Conservation (phyloP, 805 yeast species). For the Sporopachydermia lactativora region DNA sequence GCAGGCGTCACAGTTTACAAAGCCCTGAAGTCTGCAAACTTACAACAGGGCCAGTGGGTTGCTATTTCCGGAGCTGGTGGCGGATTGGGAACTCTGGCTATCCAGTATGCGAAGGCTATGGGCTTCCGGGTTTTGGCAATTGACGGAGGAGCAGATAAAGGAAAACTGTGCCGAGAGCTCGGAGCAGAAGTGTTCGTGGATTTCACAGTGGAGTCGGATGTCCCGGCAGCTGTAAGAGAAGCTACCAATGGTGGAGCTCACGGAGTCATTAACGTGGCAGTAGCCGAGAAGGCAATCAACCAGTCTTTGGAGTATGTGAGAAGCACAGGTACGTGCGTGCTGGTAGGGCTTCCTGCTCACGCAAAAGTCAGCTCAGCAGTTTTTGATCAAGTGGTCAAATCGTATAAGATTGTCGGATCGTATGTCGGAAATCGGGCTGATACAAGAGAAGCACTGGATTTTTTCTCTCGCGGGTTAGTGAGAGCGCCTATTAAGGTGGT, state of each 20-base stretch:
- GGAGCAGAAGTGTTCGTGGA: conserved; percentile 45
- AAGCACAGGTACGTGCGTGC: conserved; percentile 44
- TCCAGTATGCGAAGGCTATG: conserved; percentile 46
- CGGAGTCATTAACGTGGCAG: conserved; percentile 55
- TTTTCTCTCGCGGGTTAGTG: conserved; percentile 53
- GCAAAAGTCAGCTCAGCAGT: conserved; percentile 33
- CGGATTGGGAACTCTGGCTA: conserved; percentile 45
- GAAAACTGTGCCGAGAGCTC: conserved; percentile 26
- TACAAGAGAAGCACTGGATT: conserved; percentile 44
- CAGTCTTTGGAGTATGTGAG: conserved; percentile 39
- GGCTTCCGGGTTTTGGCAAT: conserved; percentile 41
- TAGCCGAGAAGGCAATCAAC: conserved; percentile 36
- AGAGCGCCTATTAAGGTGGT: conserved; percentile 46
- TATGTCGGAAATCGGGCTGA: conserved; percentile 40
- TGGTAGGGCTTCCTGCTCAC: conserved; percentile 46
- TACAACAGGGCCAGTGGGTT: conserved; percentile 42
- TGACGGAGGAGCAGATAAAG: conserved; percentile 43
- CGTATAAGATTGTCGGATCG: conserved; percentile 32
- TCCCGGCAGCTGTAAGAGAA: conserved; percentile 26
- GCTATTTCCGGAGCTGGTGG: conserved; percentile 50
- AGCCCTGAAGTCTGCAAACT: conserved; percentile 38
- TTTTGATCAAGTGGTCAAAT: conserved; percentile 34
- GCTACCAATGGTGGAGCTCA: conserved; percentile 38
- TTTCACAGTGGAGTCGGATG: conserved; percentile 29
- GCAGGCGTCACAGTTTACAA: conserved; percentile 53